Conservation (phyloP, 163 green algal species). For the Prototheca cutis region DNA sequence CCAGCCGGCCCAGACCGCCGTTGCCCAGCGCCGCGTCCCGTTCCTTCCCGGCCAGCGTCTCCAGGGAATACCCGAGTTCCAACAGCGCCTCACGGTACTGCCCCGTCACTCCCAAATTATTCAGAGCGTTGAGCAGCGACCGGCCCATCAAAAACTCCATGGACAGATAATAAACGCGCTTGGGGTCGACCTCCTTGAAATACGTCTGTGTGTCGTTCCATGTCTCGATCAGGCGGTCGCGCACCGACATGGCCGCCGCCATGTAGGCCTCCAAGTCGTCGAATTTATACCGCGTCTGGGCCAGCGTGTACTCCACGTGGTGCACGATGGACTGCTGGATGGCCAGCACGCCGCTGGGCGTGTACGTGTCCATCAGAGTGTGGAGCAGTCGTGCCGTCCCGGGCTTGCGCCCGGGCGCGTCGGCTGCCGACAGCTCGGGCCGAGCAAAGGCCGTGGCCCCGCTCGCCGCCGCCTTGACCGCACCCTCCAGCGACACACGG, state of each 20-base stretch:
- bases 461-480: conserved; percentile 5
- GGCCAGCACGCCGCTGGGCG: conserved; percentile 84
- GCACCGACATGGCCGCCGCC: conserved; percentile 64
- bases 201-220: conserved; percentile 96
- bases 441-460: background rate
- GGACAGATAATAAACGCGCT: conserved; percentile 92
- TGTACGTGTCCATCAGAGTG: conserved; percentile 71
- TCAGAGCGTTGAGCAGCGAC: conserved; percentile 87
- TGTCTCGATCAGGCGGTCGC: conserved; percentile 91
- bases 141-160: conserved; percentile 99
- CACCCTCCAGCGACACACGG: conserved; percentile 38
- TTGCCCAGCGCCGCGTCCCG: conserved; percentile 93
- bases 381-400: conserved; percentile 7
- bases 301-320: conserved; percentile 96
- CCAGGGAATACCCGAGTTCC: conserved; percentile 69
- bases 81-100: conserved; percentile 71
- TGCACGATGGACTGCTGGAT: conserved; percentile 95
- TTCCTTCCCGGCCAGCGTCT: conserved; percentile 61
- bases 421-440: conserved; percentile 18
- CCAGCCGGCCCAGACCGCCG: conserved; percentile 83
- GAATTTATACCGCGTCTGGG: conserved; percentile 78
- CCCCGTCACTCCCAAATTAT: conserved; percentile 82
- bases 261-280: conserved; percentile 66
- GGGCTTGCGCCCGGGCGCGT: background rate
- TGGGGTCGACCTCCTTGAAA: conserved; percentile 61